Conservation (phyloP, 768 basidiomycete species). For the Termitomyces sp. region DNA sequence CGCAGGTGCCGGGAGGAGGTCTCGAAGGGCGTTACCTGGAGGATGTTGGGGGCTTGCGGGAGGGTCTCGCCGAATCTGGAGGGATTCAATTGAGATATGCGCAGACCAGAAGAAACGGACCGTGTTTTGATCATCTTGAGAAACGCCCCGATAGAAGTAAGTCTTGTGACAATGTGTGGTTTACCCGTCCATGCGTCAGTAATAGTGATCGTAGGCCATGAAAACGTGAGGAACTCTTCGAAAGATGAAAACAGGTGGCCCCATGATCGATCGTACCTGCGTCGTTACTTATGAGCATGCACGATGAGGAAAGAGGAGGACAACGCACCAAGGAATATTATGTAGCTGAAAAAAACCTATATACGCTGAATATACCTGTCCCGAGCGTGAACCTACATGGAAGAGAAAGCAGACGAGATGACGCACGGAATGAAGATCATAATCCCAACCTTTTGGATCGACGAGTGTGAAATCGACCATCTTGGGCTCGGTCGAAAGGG, state of each 20-base stretch:
- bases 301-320: not conserved
- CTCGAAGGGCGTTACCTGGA: conserved; percentile 66
- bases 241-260: conserved; percentile 74
- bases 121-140: conserved; percentile 83
- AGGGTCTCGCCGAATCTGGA: conserved; percentile 73
- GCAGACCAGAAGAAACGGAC: conserved; percentile 24
- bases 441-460: conserved; percentile 74
- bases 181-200: conserved; percentile 68
- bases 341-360: conserved; percentile 75
- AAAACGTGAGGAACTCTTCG: conserved; percentile 73
- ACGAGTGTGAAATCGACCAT: conserved; percentile 58
- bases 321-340: conserved; percentile 54
- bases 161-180: conserved; percentile 76
- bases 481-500: not conserved
- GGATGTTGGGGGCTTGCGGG: conserved; percentile 66
- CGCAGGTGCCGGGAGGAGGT: conserved; percentile 62
- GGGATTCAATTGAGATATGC: not conserved
- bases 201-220: conserved; percentile 77
- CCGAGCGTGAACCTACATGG: not conserved
- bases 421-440: conserved; percentile 71
- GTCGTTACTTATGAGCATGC: not conserved
- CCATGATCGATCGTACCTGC: conserved; percentile 79
- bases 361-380: conserved; percentile 63
- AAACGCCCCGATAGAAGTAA: conserved; percentile 66
- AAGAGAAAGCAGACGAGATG: not conserved